Percentiles rank a stretch among this genome's conserved stretches.
Evolutionary conservation across 805 yeast species (phyloP).

Genomic region (Candida peoriensis): DNA sequence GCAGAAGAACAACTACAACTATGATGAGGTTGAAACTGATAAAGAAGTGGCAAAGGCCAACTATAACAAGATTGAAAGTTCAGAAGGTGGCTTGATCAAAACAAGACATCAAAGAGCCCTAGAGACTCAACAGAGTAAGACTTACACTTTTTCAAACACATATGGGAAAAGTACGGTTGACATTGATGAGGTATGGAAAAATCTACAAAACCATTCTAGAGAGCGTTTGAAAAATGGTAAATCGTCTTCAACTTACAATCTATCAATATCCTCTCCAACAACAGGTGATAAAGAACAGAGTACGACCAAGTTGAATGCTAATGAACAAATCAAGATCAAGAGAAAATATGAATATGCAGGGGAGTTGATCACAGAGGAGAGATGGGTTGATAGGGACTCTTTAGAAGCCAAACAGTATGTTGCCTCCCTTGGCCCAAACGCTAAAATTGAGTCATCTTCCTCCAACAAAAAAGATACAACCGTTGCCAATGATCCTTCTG

Average conservation of each 20-base stretch:
- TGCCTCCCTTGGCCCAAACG: slow-evolving; percentile 42
- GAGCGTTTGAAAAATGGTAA: slow-evolving; percentile 21
- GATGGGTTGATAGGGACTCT: slow-evolving; percentile 67
- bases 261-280: slow-evolving; percentile 3
- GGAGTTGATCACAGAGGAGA: slow-evolving; percentile 68
- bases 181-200: slow-evolving; percentile 51
- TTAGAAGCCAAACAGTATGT: slow-evolving; percentile 86
- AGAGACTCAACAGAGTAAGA: slow-evolving; percentile 31
- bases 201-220: slow-evolving; percentile 35
- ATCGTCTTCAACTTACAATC: slow-evolving; percentile 17
- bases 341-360: slow-evolving; percentile 90
- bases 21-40: slow-evolving; percentile 32
- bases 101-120: slow-evolving; percentile 59
- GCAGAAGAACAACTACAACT: slow-evolving; percentile 24
- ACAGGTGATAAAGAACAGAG: slow-evolving; percentile 13
- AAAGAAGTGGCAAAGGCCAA: slow-evolving; percentile 24
- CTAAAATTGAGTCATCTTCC: slow-evolving; percentile 16
- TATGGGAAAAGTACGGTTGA: slow-evolving; percentile 30
- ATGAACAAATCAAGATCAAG: slow-evolving; percentile 61
- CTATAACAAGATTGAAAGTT: slow-evolving; percentile 51
- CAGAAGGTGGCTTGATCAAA: slow-evolving; percentile 58
- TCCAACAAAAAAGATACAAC: slow-evolving; percentile 5
- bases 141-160: slow-evolving; percentile 13
- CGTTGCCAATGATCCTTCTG: slow-evolving; percentile 6
- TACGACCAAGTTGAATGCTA: slow-evolving; percentile 7